Evolutionary conservation across 169 alveolate species (phyloP).

Genomic region (Fabrea salina): DNA sequence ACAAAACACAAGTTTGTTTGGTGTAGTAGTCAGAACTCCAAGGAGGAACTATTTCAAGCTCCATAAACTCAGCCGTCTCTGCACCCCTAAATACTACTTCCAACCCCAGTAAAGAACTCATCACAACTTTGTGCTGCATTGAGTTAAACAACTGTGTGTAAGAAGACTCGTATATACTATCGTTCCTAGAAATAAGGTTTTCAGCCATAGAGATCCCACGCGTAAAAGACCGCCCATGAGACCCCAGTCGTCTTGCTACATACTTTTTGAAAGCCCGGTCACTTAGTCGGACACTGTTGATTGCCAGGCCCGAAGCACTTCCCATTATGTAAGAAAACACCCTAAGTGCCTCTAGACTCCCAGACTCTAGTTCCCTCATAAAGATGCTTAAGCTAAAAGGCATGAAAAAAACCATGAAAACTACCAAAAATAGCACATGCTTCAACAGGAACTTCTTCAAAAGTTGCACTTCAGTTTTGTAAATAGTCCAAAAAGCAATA

Average conservation of each 20-base stretch:
- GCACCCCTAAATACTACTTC: background rate
- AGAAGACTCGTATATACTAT: conserved; percentile 19
- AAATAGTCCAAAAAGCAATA: background rate
- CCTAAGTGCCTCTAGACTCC: background rate
- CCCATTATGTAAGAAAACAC: background rate
- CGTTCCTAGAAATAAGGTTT: background rate
- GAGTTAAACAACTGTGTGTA: background rate
- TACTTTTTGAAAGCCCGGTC: conserved; percentile 2
- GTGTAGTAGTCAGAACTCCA: background rate
- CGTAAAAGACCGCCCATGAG: too few relatives aligned
- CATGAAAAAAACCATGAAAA: background rate
- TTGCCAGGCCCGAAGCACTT: conserved; percentile 5
- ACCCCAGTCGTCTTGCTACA: background rate
- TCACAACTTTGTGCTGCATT: background rate
- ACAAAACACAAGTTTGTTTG: too few relatives aligned
- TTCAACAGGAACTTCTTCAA: background rate
- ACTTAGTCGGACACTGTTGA: background rate
- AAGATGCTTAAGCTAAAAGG: background rate
- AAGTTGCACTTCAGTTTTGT: background rate
- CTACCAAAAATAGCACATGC: background rate
- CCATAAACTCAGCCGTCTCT: background rate
- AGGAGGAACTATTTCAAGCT: background rate
- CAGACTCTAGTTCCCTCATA: background rate
- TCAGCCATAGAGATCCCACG: background rate
- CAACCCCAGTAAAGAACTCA: background rate